These are phyloP conservation scores for Pseudomassariella vexata DNA, from an alignment of 2,329 filamentous ascomycete genomes.

Conservation along the genomic window DNA sequence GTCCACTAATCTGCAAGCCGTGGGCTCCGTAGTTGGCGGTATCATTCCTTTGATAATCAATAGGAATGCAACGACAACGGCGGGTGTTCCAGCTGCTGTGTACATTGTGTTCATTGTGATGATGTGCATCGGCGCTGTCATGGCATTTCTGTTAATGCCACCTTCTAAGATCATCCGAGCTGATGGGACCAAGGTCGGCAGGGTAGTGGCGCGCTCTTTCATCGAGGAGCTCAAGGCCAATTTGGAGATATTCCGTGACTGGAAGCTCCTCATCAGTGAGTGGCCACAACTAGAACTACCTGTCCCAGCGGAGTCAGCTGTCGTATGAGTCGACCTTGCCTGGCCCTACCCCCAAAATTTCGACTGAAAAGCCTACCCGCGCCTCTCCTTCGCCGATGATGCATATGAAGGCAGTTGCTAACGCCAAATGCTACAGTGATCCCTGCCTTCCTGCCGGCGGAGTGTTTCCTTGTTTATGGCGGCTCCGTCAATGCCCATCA, in stretches of 20 bases:
- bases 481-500: constrained; percentile 22
- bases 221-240: constrained; percentile 23
- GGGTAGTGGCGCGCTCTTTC: constrained; percentile 16
- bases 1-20: constrained; percentile 21
- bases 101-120: constrained; percentile 22
- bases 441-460: constrained; percentile 17
- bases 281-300: too few species aligned
- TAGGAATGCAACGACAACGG: constrained; percentile 10
- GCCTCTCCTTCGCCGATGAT: too few species aligned
- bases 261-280: constrained; percentile 20
- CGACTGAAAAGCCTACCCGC: too few species aligned
- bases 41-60: constrained; percentile 23
- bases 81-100: constrained; percentile 14
- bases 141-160: constrained; percentile 11
- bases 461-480: constrained; percentile 26
- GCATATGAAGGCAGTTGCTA: too few species aligned
- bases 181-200: constrained; percentile 21
- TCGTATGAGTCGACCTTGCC: too few species aligned
- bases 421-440: too few species aligned
- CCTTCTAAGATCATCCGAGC: constrained; percentile 17
- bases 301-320: too few species aligned
- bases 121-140: constrained; percentile 10
- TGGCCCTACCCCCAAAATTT: too few species aligned
- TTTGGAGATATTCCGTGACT: constrained; percentile 10
- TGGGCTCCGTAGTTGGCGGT: constrained; percentile 20